These are phyloP conservation scores for Ulota crispa DNA, from an alignment of 225 moss, liverwort and hornwort species.

Conservation along the genomic window DNA sequence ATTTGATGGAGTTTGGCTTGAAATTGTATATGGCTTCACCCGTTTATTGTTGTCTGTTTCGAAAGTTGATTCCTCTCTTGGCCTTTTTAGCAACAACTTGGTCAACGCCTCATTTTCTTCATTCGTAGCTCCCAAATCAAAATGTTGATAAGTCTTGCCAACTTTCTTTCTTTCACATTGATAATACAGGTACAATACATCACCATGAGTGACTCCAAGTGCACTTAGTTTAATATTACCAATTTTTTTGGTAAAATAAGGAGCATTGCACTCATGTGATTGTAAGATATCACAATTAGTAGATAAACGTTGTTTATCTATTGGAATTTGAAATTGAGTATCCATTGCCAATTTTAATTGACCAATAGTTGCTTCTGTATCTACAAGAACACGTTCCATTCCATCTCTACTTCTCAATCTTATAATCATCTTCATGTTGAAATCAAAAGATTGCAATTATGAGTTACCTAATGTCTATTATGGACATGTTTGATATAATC, in stretches of 20 bases:
- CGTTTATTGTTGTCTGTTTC: background rate
- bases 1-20: too few species aligned
- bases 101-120: rapidly evolving
- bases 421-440: background rate
- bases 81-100: background rate
- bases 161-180: background rate
- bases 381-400: background rate
- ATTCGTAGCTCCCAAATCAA: background rate
- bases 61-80: background rate
- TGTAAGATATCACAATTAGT: background rate
- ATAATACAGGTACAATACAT: background rate
- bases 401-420: conserved; percentile 10
- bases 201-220: background rate
- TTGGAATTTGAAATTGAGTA: background rate
- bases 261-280: background rate
- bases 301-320: background rate
- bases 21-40: background rate
- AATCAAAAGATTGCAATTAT: too few species aligned
- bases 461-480: background rate
- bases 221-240: background rate
- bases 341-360: background rate
- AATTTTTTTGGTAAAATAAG: rapidly evolving
- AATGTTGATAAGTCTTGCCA: background rate
- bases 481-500: background rate
- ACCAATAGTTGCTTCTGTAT: background rate